Evolutionary conservation across 2,329 filamentous ascomycete species (phyloP).

Genomic region (Ophiostoma piceae): DNA sequence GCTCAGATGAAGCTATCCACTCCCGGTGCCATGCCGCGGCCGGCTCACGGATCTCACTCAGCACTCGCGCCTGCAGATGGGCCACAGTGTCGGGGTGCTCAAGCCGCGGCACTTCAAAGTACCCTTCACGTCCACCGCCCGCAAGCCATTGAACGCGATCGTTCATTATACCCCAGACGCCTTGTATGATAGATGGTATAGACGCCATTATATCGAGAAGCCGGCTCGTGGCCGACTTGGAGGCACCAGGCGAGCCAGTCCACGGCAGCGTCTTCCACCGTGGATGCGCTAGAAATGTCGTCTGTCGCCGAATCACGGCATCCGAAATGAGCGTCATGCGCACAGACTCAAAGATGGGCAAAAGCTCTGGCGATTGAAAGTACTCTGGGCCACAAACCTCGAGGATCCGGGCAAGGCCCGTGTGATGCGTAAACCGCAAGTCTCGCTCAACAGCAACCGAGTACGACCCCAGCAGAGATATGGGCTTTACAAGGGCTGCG

Average conservation of each 20-base stretch:
- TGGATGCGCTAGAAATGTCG: constrained; percentile 28
- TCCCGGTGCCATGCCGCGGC: constrained; percentile 24
- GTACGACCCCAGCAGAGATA: constrained; percentile 28
- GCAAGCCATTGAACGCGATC: constrained; percentile 26
- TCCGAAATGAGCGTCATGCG: constrained; percentile 31
- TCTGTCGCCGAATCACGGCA: constrained; percentile 28
- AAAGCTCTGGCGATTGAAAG: constrained; percentile 29
- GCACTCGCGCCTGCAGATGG: constrained; percentile 22
- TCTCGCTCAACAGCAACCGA: constrained; percentile 30
- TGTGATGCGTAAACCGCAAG: constrained; percentile 30
- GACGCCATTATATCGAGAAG: constrained; percentile 29
- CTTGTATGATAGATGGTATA: constrained; percentile 28
- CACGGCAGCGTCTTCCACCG: constrained; percentile 30
- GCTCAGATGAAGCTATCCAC: constrained; percentile 23
- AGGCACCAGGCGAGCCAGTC: constrained; percentile 16
- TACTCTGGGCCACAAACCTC: constrained; percentile 29
- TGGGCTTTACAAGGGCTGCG: constrained; percentile 27
- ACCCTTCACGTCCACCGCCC: background rate
- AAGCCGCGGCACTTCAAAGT: constrained; percentile 15
- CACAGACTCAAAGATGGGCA: constrained; percentile 30
- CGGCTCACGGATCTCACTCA: background rate
- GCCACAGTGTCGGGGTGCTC: constrained; percentile 23
- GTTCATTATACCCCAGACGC: constrained; percentile 21
- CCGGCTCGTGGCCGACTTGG: constrained; percentile 27
- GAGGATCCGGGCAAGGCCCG: constrained; percentile 30